Base-by-base conservation (phyloP, 108 stramenopile species). In the Seminavis robusta region DNA sequence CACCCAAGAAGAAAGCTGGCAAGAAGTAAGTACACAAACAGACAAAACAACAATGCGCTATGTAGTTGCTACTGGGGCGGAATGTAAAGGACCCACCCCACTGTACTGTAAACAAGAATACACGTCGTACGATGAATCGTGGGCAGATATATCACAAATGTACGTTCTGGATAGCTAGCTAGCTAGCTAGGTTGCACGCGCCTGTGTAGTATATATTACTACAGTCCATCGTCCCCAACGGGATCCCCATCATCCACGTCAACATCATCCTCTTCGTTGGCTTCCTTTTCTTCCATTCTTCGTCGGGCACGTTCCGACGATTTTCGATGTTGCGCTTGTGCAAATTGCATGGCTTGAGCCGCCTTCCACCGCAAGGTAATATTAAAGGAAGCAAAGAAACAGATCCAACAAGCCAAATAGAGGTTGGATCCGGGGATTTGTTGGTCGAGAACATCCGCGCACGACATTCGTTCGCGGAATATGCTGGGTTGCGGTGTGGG, bases 311-410 rank as follows among this genome's bases (percentile, higher is more conserved):
- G 62, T 37, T 48, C 25, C 42, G 24, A 49, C 20, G 46, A 32
- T 47, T 52, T 47, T 38, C 64, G 60, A 31, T 54, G 52, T 29
- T 63, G 53, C 1, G 84, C 72, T 43, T 82, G 75, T n/a, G 86
- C 86, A 58, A 87, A 83, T 46, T 79, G 73, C 28, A 83, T 52
- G 15, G 86, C 86, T 25, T 80, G 71, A n/a, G 79, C 78, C 16
- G 79, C 68, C 38, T 87, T 87, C 86, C 86, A 87, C 40, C 61
- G 73, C 1, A 83, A 72, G 19, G 81, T 62, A 39, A 87, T 63
- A 29, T 52, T 68, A 10, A 83, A 20, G 19, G 68, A 70, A 4
- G 79, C 33, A 2, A 76, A 39, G 42, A 87, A 69, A 17, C 69
- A 71, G 19, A 45, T 52, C 86, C 86, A 87, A 0, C 54, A 41